These are phyloP conservation scores for Ilyonectria destructans DNA, from an alignment of 2,329 filamentous ascomycete species.

Conservation along the genomic window DNA sequence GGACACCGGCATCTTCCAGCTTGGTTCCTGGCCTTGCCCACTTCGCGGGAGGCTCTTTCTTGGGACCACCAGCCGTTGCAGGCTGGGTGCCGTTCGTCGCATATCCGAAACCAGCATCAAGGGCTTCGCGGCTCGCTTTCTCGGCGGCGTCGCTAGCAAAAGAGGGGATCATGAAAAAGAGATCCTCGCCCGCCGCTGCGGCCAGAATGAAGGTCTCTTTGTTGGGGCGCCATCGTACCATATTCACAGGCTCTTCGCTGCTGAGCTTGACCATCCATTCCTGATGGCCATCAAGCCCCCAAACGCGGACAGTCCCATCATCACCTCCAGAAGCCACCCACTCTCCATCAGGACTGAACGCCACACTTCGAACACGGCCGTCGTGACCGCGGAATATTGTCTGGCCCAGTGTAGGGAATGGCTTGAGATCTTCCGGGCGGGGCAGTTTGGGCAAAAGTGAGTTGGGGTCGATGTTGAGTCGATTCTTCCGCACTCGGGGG, in stretches of 20 bases:
- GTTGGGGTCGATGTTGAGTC: slow-evolving; percentile 96
- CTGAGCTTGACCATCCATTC: slow-evolving; percentile 88
- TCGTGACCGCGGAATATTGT: slow-evolving; percentile 91
- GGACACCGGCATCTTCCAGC: slow-evolving; percentile 84
- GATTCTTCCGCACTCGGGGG: slow-evolving; percentile 91
- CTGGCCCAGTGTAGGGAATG: slow-evolving; percentile 92
- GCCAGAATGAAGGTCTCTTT: slow-evolving; percentile 87
- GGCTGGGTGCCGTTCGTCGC: slow-evolving; percentile 78
- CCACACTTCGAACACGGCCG: slow-evolving; percentile 87
- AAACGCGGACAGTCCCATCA: slow-evolving; percentile 92
- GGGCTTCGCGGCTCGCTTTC: slow-evolving; percentile 79
- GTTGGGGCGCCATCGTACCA: slow-evolving; percentile 90
- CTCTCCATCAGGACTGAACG: slow-evolving; percentile 87
- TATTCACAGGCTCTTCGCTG: slow-evolving; percentile 85
- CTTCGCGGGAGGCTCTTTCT: slow-evolving; percentile 83
- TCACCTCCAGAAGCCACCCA: slow-evolving; percentile 95
- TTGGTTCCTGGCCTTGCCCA: slow-evolving; percentile 86
- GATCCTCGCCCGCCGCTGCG: slow-evolving; percentile 86
- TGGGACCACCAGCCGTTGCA: slow-evolving; percentile 68
- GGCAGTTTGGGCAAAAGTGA: slow-evolving; percentile 94
- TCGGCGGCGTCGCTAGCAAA: slow-evolving; percentile 82
- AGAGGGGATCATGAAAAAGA: slow-evolving; percentile 87
- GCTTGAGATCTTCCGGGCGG: slow-evolving; percentile 91
- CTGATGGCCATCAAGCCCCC: slow-evolving; percentile 92
- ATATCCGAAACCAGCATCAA: slow-evolving; percentile 95